Evolutionary conservation across 2,329 filamentous ascomycete genomes (phyloP).

Genomic region (Helicocarpus griseus): DNA sequence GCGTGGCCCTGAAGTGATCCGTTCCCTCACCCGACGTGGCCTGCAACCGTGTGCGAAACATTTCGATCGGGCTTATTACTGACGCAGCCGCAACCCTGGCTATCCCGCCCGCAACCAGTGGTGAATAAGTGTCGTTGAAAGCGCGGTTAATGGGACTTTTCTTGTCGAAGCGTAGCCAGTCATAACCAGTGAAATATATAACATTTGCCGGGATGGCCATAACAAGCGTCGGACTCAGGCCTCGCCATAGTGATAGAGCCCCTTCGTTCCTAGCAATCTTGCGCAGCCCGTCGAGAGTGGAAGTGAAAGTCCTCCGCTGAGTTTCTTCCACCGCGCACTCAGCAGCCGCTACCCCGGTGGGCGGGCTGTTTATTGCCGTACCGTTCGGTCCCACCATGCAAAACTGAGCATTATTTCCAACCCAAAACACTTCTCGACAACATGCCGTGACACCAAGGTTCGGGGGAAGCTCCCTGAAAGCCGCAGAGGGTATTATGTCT

Average conservation of each 20-base stretch:
- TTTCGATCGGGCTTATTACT: conserved; percentile 81
- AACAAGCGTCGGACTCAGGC: conserved; percentile 81
- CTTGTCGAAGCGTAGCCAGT: conserved; percentile 72
- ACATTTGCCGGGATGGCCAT: conserved; percentile 96
- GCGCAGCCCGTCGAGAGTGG: conserved; percentile 79
- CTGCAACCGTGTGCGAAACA: conserved; percentile 88
- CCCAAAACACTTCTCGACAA: conserved; percentile 95
- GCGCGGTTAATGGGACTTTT: conserved; percentile 59
- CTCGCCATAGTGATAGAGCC: conserved; percentile 76
- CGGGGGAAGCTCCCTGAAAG: conserved; percentile 62
- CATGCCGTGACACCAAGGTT: conserved; percentile 89
- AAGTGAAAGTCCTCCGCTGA: conserved; percentile 73
- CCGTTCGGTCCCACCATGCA: conserved; percentile 56
- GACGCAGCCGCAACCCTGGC: conserved; percentile 74
- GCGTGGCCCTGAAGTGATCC: conserved; percentile 68
- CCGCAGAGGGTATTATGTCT: conserved; percentile 39
- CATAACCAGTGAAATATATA: conserved; percentile 97
- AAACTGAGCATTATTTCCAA: conserved; percentile 71
- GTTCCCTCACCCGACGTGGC: conserved; percentile 51
- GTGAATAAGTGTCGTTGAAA: conserved; percentile 61
- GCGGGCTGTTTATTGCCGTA: conserved; percentile 28
- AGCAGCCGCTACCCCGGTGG: conserved; percentile 34
- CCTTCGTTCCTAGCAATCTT: conserved; percentile 97
- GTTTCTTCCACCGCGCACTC: conserved; percentile 84
- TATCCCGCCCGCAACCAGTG: conserved; percentile 66